Evolutionary conservation across 2,329 filamentous ascomycete genomes (phyloP).

Genomic region (Fusarium fracticaudum): DNA sequence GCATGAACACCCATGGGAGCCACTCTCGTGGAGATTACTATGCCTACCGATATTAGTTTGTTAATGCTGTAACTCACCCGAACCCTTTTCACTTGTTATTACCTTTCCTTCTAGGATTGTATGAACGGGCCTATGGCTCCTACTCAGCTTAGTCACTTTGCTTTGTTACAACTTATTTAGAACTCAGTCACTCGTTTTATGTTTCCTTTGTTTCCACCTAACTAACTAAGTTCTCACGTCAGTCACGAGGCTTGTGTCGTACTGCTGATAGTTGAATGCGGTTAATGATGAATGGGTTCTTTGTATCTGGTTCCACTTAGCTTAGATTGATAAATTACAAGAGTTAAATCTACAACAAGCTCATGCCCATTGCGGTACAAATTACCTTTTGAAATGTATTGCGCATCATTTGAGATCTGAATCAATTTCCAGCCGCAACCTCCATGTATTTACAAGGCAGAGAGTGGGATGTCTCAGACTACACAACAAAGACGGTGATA

Average conservation of each 20-base stretch:
- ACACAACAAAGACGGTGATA: too few species aligned
- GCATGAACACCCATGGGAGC: neutral
- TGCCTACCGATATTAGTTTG: neutral
- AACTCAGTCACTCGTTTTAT: neutral
- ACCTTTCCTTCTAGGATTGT: accelerated
- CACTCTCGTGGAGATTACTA: neutral
- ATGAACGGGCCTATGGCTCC: neutral
- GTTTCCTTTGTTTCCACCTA: accelerated
- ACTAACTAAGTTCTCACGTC: accelerated
- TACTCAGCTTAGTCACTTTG: neutral
- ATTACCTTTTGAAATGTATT: accelerated
- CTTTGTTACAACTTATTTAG: accelerated
- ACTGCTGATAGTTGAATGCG: neutral
- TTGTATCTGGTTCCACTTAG: neutral
- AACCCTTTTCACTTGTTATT: neutral
- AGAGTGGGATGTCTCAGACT: too few species aligned
- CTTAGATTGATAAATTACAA: neutral
- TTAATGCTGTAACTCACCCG: neutral
- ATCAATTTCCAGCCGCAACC: neutral
- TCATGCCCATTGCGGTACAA: accelerated
- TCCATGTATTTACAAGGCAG: too few species aligned
- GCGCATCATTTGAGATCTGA: accelerated
- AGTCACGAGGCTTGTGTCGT: neutral
- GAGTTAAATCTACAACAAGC: neutral
- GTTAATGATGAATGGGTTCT: neutral